These are phyloP conservation scores for Nemophila menziesii DNA, from an alignment of 257 asterid species.

Conservation along the genomic window DNA sequence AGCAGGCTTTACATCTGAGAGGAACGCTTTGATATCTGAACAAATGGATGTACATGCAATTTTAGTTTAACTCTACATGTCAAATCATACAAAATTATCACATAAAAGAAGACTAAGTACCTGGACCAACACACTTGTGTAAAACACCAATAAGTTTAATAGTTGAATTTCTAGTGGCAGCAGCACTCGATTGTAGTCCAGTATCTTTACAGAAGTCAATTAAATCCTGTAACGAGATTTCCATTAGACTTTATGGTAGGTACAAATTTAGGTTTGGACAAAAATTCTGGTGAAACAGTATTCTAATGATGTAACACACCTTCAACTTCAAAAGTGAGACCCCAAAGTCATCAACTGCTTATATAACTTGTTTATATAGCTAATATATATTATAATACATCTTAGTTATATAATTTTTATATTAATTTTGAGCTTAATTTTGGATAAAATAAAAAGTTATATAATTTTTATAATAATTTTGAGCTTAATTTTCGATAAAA, in stretches of 20 bases:
- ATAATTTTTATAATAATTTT: too few relatives aligned
- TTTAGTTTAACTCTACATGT: conserved; percentile 19
- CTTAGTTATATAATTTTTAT: too few relatives aligned
- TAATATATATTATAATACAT: too few relatives aligned
- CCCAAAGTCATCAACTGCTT: conserved; percentile 88
- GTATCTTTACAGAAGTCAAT: conserved; percentile 94
- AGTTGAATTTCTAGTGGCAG: conserved; percentile 92
- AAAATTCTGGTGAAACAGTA: not conserved
- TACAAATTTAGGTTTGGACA: conserved; percentile 1
- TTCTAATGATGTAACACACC: conserved; percentile 27
- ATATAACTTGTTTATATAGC: too few relatives aligned
- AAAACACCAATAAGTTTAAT: conserved; percentile 76
- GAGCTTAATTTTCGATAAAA: too few relatives aligned
- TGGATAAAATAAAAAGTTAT: too few relatives aligned
- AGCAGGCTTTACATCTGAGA: conserved; percentile 94
- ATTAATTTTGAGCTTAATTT: too few relatives aligned
- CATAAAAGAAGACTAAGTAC: conserved; percentile 34
- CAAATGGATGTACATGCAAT: conserved; percentile 6
- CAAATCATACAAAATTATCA: conserved; percentile 2
- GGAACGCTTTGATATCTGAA: conserved; percentile 88
- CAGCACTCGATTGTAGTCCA: conserved; percentile 97
- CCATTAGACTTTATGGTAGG: not conserved
- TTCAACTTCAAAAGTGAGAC: conserved; percentile 64
- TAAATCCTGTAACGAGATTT: conserved; percentile 54
- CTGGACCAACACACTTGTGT: conserved; percentile 99